Conservation (phyloP, 805 yeast genomes). For the Blastobotrys robertii region DNA sequence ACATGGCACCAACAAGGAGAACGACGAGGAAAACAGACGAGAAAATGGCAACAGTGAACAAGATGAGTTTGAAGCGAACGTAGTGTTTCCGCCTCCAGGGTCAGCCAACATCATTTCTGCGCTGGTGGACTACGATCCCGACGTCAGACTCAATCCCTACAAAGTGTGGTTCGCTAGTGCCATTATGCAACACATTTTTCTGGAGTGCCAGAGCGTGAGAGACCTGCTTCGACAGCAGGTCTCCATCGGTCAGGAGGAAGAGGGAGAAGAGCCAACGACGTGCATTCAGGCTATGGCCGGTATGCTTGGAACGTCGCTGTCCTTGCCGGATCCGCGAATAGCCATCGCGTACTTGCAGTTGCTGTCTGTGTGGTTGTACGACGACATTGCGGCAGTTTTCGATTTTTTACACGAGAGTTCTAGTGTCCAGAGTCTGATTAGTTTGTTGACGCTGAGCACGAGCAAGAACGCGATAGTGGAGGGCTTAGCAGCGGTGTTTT, state of each 20-base stretch:
- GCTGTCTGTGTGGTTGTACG: constrained; percentile 67
- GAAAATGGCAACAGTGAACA: too few relatives aligned
- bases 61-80: neutral
- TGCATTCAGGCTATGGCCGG: constrained; percentile 73
- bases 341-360: constrained; percentile 71
- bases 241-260: constrained; percentile 40
- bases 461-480: constrained; percentile 47
- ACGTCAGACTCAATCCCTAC: constrained; percentile 71
- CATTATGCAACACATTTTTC: constrained; percentile 52
- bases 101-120: constrained; percentile 57
- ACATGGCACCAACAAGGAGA: constrained; percentile 1
- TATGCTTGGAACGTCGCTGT: constrained; percentile 54
- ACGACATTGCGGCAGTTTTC: constrained; percentile 62
- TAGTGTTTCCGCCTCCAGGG: constrained; percentile 6
- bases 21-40: constrained; percentile 1
- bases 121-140: constrained; percentile 67
- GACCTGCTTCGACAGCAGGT: constrained; percentile 34
- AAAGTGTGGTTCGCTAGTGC: constrained; percentile 74
- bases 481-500: constrained; percentile 58
- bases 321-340: constrained; percentile 57
- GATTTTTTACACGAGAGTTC: constrained; percentile 64
- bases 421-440: constrained; percentile 54
- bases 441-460: constrained; percentile 45
- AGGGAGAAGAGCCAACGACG: constrained; percentile 58
- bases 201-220: constrained; percentile 29